Evolutionary conservation across 805 yeast genomes (phyloP).

Genomic region (Yarrowia phangngaensis): DNA sequence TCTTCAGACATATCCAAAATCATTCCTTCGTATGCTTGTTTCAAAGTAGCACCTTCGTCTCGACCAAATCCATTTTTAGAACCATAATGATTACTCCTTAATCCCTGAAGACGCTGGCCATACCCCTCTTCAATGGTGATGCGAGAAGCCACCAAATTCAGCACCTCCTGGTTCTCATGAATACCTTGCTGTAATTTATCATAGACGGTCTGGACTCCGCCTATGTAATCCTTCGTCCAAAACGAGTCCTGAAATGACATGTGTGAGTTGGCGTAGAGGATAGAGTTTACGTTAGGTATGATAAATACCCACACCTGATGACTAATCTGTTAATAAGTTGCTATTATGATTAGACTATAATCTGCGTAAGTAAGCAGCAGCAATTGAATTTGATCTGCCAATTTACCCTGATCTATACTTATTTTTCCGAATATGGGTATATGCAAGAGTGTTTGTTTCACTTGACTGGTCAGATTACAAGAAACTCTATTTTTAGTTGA

Average conservation of each 20-base stretch:
- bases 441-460: too few species aligned
- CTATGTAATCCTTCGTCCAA: constrained; percentile 40
- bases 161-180: constrained; percentile 62
- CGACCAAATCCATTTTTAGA: constrained; percentile 43
- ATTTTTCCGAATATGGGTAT: too few species aligned
- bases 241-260: constrained; percentile 34
- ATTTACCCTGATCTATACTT: too few species aligned
- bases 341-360: too few species aligned
- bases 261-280: neutral
- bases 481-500: too few species aligned
- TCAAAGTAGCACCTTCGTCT: constrained; percentile 58
- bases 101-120: constrained; percentile 52
- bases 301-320: too few species aligned
- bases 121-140: constrained; percentile 63
- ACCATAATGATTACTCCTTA: constrained; percentile 43
- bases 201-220: constrained; percentile 40
- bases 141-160: constrained; percentile 56
- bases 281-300: too few species aligned
- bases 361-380: too few species aligned
- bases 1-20: constrained; percentile 50
- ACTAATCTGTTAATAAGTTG: too few species aligned
- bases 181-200: constrained; percentile 49
- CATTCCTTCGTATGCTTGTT: constrained; percentile 54
- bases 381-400: too few species aligned
- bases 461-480: too few species aligned